phyloP scores from a whole-genome alignment of 1,139 yeast species.

The Groenewaldozyma sp. region DNA sequence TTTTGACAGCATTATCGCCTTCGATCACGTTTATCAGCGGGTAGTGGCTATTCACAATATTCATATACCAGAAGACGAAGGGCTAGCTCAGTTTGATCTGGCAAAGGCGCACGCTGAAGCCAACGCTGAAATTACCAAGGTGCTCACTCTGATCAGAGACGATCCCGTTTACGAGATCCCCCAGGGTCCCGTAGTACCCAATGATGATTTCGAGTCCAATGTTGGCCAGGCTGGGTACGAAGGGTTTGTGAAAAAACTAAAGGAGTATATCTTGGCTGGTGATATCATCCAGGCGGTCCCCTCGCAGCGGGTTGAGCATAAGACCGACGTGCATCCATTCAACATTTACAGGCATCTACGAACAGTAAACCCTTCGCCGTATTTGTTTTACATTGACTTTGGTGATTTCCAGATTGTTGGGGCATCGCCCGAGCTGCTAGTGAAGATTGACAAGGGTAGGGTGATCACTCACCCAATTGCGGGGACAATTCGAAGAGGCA shows the following conservation, averaged over 20 bases:
- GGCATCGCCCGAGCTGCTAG: conserved; percentile 91
- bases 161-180: conserved; percentile 42
- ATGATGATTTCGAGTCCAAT: conserved; percentile 61
- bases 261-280: conserved; percentile 76
- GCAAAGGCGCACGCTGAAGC: conserved; percentile 48
- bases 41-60: conserved; percentile 84
- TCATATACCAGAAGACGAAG: conserved; percentile 35
- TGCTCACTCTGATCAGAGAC: conserved; percentile 39
- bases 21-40: conserved; percentile 88
- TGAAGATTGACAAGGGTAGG: conserved; percentile 70
- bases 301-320: conserved; percentile 91
- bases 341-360: conserved; percentile 90
- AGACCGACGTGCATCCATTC: conserved; percentile 91
- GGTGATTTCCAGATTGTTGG: conserved; percentile 91
- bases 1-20: conserved; percentile 81
- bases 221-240: conserved; percentile 93
- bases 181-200: conserved; percentile 59
- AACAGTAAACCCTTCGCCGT: conserved; percentile 95
- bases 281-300: conserved; percentile 98
- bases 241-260: conserved; percentile 61
- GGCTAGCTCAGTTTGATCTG: conserved; percentile 18
- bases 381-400: conserved; percentile 85
- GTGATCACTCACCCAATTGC: conserved; percentile 95
- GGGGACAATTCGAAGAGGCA: conserved; percentile 87
- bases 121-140: conserved; percentile 43